Evolutionary conservation across 805 yeast species (phyloP).

Genomic region (Ogataea sp.): DNA sequence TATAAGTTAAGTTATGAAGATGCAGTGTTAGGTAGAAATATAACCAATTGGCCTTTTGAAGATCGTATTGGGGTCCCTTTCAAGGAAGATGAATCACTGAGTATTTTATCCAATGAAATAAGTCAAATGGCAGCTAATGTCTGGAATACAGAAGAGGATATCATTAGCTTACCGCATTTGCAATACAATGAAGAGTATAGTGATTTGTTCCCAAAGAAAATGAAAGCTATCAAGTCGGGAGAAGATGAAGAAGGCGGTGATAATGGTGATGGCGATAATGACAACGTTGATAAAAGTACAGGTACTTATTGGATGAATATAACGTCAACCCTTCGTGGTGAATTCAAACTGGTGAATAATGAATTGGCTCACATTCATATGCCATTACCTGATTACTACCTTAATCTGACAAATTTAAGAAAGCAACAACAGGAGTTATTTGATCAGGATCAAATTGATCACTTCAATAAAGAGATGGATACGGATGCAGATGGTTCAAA

Average conservation of each 20-base stretch:
- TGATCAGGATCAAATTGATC: too few species aligned
- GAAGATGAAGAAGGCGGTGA: slow-evolving; percentile 4
- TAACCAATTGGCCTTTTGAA: slow-evolving; percentile 50
- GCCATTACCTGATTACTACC: slow-evolving; percentile 23
- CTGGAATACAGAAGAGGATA: slow-evolving; percentile 38
- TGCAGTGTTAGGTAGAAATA: slow-evolving; percentile 33
- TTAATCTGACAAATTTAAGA: slow-evolving; percentile 10
- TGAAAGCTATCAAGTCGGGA: slow-evolving; percentile 21
- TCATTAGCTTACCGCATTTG: slow-evolving; percentile 7
- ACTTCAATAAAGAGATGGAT: too few species aligned
- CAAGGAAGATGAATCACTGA: slow-evolving; percentile 40
- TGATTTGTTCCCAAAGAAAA: slow-evolving; percentile 45
- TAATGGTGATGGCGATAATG: not conserved
- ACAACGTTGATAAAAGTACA: not conserved
- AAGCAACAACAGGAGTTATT: too few species aligned
- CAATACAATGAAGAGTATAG: slow-evolving; percentile 38
- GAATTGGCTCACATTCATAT: slow-evolving; percentile 15
- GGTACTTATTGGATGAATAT: slow-evolving; percentile 31
- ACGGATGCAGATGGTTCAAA: slow-evolving; percentile 1
- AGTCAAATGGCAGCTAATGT: slow-evolving; percentile 38
- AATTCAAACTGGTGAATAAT: slow-evolving; percentile 19
- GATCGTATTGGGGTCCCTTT: slow-evolving; percentile 27
- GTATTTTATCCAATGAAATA: slow-evolving; percentile 54
- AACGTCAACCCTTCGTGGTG: slow-evolving; percentile 39
- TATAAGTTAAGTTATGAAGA: slow-evolving; percentile 59